Base-by-base conservation (phyloP, 805 yeast genomes). In the Candida patagonica region DNA sequence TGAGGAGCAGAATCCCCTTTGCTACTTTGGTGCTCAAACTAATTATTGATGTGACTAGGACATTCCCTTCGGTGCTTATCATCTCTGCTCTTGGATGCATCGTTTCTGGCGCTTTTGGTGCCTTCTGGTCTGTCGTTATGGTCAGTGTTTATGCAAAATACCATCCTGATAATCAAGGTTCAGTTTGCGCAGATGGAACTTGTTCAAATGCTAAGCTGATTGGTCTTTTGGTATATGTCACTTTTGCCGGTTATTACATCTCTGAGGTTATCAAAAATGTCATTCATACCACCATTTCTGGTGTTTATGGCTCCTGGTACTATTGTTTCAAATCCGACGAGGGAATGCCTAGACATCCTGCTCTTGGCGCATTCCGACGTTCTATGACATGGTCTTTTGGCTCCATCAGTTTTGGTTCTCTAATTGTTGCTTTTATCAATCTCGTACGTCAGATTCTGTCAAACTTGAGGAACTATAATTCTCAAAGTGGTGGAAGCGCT, bases 251-350 rank as follows among this genome's bases (percentile, higher is more conserved):
- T 15, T 87, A 74, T 56, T 81, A 76, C 57, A 74, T 86, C 44
- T 73, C 92, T 22, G 96, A 86, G 60, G 92, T 87, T 15, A 66
- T 84, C 42, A 77, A 78, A 61, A 86, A 83, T 52, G 69, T 83
- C 12, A 78, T 86, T 26, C 94, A 88, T 54, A 82, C 80, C 17
- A 74, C 87, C 1, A 77, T 85, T 35, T 71, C 89, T 19, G 95
- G 95, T 20, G 76, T 86, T 15, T 88, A 74, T 56, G 96, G 96
- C 7, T 74, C 89, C 6, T 88, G 96, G 96, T 87, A 84, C 60
- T 88, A 85, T 60, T 71, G 82, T 59, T 72, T 81, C 15, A 68
- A 68, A 41, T 74, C 86, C 9, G 86, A 79, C 55, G 80, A 80
- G 56, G 87, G 87, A 2, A 79, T 74, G 65, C 95, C 95, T 24